phyloP scores from a whole-genome alignment of 345 rosid genomes.

The Euphorbia peplus region DNA sequence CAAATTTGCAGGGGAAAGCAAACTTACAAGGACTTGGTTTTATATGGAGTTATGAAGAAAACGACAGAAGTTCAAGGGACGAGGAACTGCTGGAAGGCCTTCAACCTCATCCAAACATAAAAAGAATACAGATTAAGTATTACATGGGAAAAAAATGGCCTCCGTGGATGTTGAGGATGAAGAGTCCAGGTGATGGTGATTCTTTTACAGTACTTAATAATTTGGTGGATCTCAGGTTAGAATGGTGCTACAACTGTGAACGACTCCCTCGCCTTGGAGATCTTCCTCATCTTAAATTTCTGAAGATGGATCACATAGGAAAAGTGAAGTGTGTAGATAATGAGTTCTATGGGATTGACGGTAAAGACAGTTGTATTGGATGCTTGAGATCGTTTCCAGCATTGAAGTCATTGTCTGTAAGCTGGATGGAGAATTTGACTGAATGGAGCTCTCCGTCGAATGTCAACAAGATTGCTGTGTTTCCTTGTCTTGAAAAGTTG shows the following conservation, averaged over 20 bases:
- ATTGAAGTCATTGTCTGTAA: neutral
- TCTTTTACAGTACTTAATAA: neutral
- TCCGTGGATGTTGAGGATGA: constrained; percentile 1
- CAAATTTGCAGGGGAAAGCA: neutral
- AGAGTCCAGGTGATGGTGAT: neutral
- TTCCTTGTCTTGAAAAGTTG: constrained; percentile 17
- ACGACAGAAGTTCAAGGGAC: neutral
- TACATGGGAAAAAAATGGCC: constrained; percentile 9
- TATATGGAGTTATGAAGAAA: neutral
- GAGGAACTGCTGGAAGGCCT: neutral
- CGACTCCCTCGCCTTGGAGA: constrained; percentile 22
- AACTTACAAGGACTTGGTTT: neutral
- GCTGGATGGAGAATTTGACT: neutral
- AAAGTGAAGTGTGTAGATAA: neutral
- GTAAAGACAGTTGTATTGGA: neutral
- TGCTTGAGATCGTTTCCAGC: neutral
- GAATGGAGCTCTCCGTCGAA: constrained; percentile 6
- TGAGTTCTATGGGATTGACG: neutral
- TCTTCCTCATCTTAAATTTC: constrained; percentile 9
- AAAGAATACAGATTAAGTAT: neutral
- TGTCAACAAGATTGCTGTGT: neutral
- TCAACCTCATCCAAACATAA: constrained; percentile 1
- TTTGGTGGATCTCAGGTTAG: neutral
- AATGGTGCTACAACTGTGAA: neutral
- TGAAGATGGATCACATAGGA: neutral